Evolutionary conservation across 768 basidiomycete species (phyloP).

Genomic region (Termitomyces sp.): DNA sequence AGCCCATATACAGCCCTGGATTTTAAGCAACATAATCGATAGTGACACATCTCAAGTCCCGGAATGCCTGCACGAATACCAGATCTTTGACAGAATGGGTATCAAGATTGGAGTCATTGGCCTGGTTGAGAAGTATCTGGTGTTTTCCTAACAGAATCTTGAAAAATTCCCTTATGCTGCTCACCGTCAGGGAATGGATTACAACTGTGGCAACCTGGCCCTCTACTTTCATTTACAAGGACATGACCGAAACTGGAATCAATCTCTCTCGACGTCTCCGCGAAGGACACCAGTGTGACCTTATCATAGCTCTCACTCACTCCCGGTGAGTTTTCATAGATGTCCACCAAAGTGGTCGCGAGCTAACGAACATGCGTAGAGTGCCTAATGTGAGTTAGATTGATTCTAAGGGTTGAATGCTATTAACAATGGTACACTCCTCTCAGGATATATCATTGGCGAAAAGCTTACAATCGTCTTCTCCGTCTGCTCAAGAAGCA

Average conservation of each 20-base stretch:
- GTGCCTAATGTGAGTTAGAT: constrained; percentile 38
- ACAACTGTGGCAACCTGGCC: constrained; percentile 87
- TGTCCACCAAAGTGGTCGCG: not conserved
- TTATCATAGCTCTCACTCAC: constrained; percentile 86
- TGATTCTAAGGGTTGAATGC: not conserved
- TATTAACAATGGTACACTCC: not conserved
- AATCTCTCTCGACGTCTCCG: constrained; percentile 70
- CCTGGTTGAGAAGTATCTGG: constrained; percentile 71
- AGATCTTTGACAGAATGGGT: constrained; percentile 65
- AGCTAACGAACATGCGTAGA: constrained; percentile 16
- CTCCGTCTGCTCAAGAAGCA: constrained; percentile 45
- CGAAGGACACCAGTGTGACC: constrained; percentile 67
- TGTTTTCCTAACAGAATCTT: not conserved
- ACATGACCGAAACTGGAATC: constrained; percentile 70
- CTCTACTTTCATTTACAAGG: constrained; percentile 63
- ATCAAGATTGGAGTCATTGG: constrained; percentile 78
- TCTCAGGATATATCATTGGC: constrained; percentile 66
- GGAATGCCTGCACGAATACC: constrained; percentile 51
- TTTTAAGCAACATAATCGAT: constrained; percentile 84
- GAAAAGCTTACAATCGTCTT: constrained; percentile 55
- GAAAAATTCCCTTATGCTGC: not conserved
- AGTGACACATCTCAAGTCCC: constrained; percentile 58
- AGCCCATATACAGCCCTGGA: constrained; percentile 63
- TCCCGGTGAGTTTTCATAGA: constrained; percentile 43
- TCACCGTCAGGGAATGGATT: constrained; percentile 72